phyloP scores from a whole-genome alignment of 441 rosid genomes.

The Erodium trifolium region DNA sequence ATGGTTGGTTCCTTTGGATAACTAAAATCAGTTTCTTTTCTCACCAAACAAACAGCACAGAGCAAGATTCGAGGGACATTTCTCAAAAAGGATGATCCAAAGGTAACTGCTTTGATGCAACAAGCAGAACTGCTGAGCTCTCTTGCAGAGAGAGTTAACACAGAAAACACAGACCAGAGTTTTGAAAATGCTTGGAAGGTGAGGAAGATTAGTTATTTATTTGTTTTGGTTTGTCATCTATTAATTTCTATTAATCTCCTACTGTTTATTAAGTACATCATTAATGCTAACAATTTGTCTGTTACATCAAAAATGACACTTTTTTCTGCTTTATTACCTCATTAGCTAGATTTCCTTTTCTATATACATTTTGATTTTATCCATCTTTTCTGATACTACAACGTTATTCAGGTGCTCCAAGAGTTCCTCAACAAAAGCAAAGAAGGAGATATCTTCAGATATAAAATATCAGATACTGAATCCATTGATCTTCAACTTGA shows the following conservation, averaged over 20 bases:
- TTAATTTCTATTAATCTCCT: not conserved
- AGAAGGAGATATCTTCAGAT: slow-evolving; percentile 48
- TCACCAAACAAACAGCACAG: slow-evolving; percentile 35
- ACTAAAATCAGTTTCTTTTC: slow-evolving; percentile 19
- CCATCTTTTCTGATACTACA: no score
- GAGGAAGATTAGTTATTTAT: slow-evolving; percentile 14
- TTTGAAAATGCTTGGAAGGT: slow-evolving; percentile 99
- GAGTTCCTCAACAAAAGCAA: slow-evolving; percentile 66
- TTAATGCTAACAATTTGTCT: no score
- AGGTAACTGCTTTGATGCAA: slow-evolving; percentile 69
- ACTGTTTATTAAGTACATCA: not conserved
- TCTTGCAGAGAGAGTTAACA: slow-evolving; percentile 59
- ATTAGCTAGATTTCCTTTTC: not conserved
- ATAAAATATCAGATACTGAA: slow-evolving; percentile 35
- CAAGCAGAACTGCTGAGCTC: slow-evolving; percentile 91
- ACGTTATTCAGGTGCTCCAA: slow-evolving; percentile 57
- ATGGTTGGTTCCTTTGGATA: not conserved
- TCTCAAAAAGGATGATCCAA: slow-evolving; percentile 83
- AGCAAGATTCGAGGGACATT: slow-evolving; percentile 45
- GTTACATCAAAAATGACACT: no score
- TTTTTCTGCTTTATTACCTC: not conserved
- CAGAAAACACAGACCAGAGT: slow-evolving; percentile 77
- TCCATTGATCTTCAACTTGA: slow-evolving; percentile 55
- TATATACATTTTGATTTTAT: no score
- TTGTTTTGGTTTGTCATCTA: slow-evolving; percentile 5